A percentile compares a stretch with the other conserved stretches of the same genome.
phyloP scores from a whole-genome alignment of 2,329 filamentous ascomycete genomes.

The Hypoxylon sp. region DNA sequence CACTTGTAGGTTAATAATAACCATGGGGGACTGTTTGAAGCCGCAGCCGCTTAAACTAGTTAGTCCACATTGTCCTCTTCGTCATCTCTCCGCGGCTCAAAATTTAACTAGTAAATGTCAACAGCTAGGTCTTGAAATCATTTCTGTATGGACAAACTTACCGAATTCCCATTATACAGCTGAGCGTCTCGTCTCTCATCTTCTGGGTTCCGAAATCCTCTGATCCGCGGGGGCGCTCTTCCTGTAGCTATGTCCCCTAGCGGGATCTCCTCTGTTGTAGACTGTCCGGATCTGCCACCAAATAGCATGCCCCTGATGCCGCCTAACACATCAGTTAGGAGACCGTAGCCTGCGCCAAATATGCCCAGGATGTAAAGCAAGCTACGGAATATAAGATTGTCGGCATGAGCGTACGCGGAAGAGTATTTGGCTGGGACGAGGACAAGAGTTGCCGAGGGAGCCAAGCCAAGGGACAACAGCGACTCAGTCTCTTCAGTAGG shows the following conservation, averaged over 20 bases:
- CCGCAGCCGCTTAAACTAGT: neutral
- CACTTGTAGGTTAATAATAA: constrained; percentile 5
- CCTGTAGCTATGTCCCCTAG: constrained; percentile 53
- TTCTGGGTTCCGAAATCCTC: constrained; percentile 69
- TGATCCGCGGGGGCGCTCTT: constrained; percentile 54
- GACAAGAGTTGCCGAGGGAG: constrained; percentile 86
- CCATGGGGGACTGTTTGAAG: neutral
- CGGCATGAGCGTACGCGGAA: constrained; percentile 58
- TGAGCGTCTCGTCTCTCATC: constrained; percentile 73
- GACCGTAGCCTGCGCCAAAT: constrained; percentile 42
- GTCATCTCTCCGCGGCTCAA: constrained; percentile 75
- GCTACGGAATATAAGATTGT: constrained; percentile 52
- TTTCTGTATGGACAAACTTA: constrained; percentile 59
- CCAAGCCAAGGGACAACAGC: constrained; percentile 78
- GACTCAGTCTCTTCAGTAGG: constrained; percentile 80
- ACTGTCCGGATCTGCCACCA: constrained; percentile 27
- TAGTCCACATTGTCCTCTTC: constrained; percentile 55
- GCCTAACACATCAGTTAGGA: constrained; percentile 47
- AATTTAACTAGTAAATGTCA: constrained; percentile 71
- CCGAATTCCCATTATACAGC: constrained; percentile 93
- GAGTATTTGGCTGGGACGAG: constrained; percentile 76
- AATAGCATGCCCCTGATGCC: constrained; percentile 49
- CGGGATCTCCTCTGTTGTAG: constrained; percentile 46
- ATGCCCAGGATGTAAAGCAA: constrained; percentile 41
- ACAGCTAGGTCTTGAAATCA: constrained; percentile 26